phyloP scores from a whole-genome alignment of 2,329 filamentous ascomycete species.

The Aspergillus sp. region DNA sequence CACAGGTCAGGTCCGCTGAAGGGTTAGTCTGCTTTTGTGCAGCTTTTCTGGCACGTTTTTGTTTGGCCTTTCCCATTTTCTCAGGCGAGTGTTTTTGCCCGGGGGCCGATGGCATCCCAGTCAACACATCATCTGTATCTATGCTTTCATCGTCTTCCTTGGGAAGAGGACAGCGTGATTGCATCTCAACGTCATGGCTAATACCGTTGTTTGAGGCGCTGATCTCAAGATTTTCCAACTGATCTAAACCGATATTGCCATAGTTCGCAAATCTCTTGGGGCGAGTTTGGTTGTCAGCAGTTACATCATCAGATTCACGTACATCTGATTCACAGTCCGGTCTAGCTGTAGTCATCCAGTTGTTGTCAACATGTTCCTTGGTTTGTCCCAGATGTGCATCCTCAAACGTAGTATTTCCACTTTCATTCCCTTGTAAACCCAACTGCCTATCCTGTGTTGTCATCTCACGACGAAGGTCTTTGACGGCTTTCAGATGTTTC shows the following conservation, averaged over 20 bases:
- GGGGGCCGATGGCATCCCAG: conserved; percentile 7
- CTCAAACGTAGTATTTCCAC: neutral
- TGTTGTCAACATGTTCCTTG: neutral
- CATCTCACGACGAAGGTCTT: conserved; percentile 76
- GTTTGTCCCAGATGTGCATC: neutral
- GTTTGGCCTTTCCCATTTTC: conserved; percentile 48
- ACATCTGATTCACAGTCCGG: neutral
- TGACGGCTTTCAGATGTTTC: conserved; percentile 83
- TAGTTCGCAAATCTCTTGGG: neutral
- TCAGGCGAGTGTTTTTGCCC: conserved; percentile 13
- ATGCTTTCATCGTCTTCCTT: conserved; percentile 3
- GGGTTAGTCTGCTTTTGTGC: conserved; percentile 26
- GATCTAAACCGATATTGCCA: neutral
- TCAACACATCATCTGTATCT: neutral
- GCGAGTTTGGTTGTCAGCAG: neutral
- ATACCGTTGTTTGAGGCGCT: conserved; percentile 21
- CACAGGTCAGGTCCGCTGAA: conserved; percentile 57
- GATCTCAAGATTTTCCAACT: neutral
- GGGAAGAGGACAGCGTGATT: no score
- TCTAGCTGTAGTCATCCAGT: neutral
- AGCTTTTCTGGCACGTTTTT: conserved; percentile 46
- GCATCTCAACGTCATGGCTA: conserved; percentile 30
- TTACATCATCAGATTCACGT: neutral
- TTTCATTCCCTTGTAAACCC: conserved; percentile 10
- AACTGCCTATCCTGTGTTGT: conserved; percentile 62